Conservation (phyloP, 371 early-diverging fungal genomes). For the Funneliformis caledonium region DNA sequence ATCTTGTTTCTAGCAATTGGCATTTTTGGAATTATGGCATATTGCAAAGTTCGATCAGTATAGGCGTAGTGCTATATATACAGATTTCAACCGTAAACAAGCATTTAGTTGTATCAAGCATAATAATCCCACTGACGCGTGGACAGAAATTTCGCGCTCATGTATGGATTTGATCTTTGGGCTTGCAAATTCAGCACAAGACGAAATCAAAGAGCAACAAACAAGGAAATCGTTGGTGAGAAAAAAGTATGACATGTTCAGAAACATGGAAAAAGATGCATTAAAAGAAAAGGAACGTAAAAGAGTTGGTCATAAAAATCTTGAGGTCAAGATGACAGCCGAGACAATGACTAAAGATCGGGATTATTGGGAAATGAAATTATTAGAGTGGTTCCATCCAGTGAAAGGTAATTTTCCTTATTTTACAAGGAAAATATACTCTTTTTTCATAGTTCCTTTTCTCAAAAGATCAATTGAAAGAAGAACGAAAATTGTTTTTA, state of each 20-base stretch:
- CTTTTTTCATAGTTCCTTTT: not conserved
- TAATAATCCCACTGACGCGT: constrained; percentile 9
- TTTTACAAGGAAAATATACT: constrained; percentile 7
- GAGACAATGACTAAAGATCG: constrained; percentile 23
- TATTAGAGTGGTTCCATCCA: constrained; percentile 16
- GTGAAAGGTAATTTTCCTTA: not conserved
- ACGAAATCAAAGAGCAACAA: constrained; percentile 5
- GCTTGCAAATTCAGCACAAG: constrained; percentile 15
- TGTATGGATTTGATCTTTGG: constrained; percentile 33
- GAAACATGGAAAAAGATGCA: not conserved
- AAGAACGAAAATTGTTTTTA: constrained; percentile 20
- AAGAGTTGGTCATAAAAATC: not conserved
- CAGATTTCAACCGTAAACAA: constrained; percentile 23
- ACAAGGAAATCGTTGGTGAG: not conserved
- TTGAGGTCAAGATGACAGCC: constrained; percentile 1
- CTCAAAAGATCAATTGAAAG: constrained; percentile 25
- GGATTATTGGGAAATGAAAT: constrained; percentile 29
- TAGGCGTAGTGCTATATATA: constrained; percentile 33
- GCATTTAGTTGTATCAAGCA: constrained; percentile 10
- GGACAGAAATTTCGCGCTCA: constrained; percentile 28
- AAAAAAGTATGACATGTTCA: constrained; percentile 25
- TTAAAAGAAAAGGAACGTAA: not conserved
- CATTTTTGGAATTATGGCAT: constrained; percentile 35
- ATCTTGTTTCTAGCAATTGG: constrained; percentile 12
- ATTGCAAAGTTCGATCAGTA: constrained; percentile 34